These are phyloP conservation scores for Geosmithia morbida DNA, from an alignment of 2,329 filamentous ascomycete species.

Conservation along the genomic window DNA sequence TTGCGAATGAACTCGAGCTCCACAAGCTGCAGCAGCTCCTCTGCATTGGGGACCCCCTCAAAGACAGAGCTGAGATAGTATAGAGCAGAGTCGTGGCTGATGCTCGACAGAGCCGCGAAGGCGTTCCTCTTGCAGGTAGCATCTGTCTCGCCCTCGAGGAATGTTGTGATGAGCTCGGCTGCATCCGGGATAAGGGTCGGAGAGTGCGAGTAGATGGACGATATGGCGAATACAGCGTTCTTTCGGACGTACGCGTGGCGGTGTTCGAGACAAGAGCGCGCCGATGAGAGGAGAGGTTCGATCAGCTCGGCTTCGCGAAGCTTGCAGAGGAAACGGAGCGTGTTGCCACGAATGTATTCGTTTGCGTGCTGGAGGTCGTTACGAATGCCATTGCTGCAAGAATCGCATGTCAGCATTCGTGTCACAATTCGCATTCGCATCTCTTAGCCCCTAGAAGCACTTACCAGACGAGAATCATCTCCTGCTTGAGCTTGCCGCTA, in stretches of 20 bases:
- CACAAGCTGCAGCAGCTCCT: conserved; percentile 83
- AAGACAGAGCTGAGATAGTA: conserved; percentile 81
- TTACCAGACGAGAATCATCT: conserved; percentile 98
- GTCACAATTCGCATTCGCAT: not conserved
- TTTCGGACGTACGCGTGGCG: conserved; percentile 96
- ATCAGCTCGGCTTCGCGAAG: conserved; percentile 90
- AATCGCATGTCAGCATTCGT: not conserved
- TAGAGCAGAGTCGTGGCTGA: conserved; percentile 86
- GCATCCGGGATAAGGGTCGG: conserved; percentile 90
- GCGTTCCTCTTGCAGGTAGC: conserved; percentile 96
- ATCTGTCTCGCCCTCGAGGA: conserved; percentile 83
- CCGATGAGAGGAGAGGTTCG: conserved; percentile 86
- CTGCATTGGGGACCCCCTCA: conserved; percentile 84
- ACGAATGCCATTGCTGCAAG: conserved; percentile 78
- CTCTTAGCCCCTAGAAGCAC: conserved; percentile 2
- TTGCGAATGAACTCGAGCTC: conserved; percentile 97
- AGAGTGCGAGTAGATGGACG: conserved; percentile 83
- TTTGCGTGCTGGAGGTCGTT: conserved; percentile 96
- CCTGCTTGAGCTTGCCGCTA: conserved; percentile 91
- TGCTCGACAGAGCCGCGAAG: conserved; percentile 78
- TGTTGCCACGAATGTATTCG: conserved; percentile 96
- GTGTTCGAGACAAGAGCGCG: conserved; percentile 84
- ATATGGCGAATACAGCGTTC: conserved; percentile 89
- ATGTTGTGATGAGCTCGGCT: conserved; percentile 76
- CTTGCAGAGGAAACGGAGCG: conserved; percentile 95